Evolutionary conservation across 345 rosid species (phyloP), one percentile per base, ranked within the genome.

Genomic region (Brassica cretica): DNA sequence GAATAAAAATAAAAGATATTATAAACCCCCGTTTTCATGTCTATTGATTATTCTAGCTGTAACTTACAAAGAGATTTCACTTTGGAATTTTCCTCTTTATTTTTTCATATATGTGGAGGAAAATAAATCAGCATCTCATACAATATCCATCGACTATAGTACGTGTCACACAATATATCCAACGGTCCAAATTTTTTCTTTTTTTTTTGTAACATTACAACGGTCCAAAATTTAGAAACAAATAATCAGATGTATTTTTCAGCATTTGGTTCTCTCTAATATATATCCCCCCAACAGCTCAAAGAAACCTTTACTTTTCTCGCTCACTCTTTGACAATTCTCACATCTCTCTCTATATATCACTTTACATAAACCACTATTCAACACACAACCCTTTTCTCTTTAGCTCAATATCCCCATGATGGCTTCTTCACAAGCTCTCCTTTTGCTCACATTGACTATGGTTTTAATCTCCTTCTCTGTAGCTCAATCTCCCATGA

Each of bases 401-500:
- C 55, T 49, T 49, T 49, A 49, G 55, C 55, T 49, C 55, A 49
- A 49, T 49, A 5, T 49, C 55, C 55, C 55, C 55, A n/a, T 49
- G 55, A 79, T 80, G 82, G 79, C 79, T 4, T 19, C 70, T 79
- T 69, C 79, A 63, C 72, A 21, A 44, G 68, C 79, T 51, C 35
- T 70, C 53, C 66, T 80, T 33, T 56, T 64, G 67, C 53, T 80
- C 66, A n/a, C 72, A 74, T 64, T 80, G 67, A 74, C 79, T 56
- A 69, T 80, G 79, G 67, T 64, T 39, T 69, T 70, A 2, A 0
- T 64, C 44, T 72, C 66, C 24, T 74, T 63, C 35, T 80, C 82
- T 29, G 56, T 69, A 64, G 76, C 82, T 70, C 82, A 80, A 44
- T 53, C 79, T 58, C 82, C 82, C 19, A 80, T 75, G 79, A 80